Percentiles rank a stretch among this genome's conserved stretches.
phyloP scores from a whole-genome alignment of 1,284 basidiomycete species.

The Stygiomarasmius scandens region DNA sequence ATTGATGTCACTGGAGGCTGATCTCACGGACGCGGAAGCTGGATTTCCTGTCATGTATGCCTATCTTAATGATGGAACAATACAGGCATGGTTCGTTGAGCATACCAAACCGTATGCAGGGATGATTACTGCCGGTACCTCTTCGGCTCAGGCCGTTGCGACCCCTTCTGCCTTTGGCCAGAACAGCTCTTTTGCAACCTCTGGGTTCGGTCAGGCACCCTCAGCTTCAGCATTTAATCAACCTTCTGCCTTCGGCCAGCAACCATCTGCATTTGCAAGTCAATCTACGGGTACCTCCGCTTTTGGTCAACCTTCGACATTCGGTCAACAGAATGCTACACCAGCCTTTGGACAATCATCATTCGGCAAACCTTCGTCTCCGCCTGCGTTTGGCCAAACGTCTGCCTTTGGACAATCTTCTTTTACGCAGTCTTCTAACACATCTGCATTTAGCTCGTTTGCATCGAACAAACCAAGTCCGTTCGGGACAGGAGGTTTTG shows the following conservation, averaged over 20 bases:
- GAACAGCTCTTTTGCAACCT: slow-evolving; percentile 2
- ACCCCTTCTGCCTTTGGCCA: slow-evolving; percentile 12
- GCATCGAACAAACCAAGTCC: slow-evolving; percentile 22
- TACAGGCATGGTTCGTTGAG: slow-evolving; percentile 77
- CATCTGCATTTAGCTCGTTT: slow-evolving; percentile 24
- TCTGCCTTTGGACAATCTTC: slow-evolving; percentile 15
- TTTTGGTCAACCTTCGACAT: slow-evolving; percentile 30
- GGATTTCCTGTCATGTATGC: slow-evolving; percentile 74
- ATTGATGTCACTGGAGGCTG: slow-evolving; percentile 68
- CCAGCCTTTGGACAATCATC: slow-evolving; percentile 23
- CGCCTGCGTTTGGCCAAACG: slow-evolving; percentile 23
- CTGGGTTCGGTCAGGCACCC: slow-evolving; percentile 1
- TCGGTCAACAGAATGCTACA: slow-evolving; percentile 12
- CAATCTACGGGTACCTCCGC: no score
- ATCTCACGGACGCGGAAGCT: slow-evolving; percentile 64
- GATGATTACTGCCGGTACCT: slow-evolving; percentile 39
- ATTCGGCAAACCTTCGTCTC: slow-evolving; percentile 15
- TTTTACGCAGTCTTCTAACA: slow-evolving; percentile 11
- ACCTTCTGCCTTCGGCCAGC: slow-evolving; percentile 13
- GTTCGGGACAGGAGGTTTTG: slow-evolving; percentile 31
- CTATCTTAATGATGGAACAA: slow-evolving; percentile 80
- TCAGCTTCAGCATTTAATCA: slow-evolving; percentile 5
- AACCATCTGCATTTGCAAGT: slow-evolving; percentile 8
- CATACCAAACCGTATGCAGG: slow-evolving; percentile 62
- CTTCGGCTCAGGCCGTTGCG: slow-evolving; percentile 21